Base-by-base conservation (phyloP, 1,139 yeast genomes). In the Barnettozyma hawaiiensis region DNA sequence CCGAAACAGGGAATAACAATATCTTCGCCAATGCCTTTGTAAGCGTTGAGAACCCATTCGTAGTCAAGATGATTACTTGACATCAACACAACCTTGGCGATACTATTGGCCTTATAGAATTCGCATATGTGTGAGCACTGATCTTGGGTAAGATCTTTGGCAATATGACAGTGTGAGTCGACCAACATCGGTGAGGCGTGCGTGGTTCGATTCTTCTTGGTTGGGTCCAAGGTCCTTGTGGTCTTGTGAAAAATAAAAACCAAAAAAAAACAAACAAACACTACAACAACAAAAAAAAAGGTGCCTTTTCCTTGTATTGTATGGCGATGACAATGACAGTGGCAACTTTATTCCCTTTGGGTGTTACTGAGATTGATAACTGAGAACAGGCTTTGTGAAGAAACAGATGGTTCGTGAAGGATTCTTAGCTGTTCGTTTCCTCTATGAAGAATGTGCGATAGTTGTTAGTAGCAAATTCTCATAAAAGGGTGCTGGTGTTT, bases 161-260 rank as follows among this genome's bases (percentile, higher is more conserved):
- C 57, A 10, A 75, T 62, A 58, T 82, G 90, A 55, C 90, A 82
- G 54, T 82, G 90, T 1, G 84, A 77, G 61, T 82, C 90, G 20
- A 42, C 68, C 7, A 66, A 19, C 43, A 40, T 40, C 8, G 15
- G 4, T n/a, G n/a, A n/a, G n/a, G n/a, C n/a, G n/a, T n/a, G n/a
- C n/a, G n/a, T n/a, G n/a, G n/a, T n/a, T n/a, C n/a, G n/a, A n/a
- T n/a, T n/a, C n/a, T n/a, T n/a, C n/a, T n/a, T n/a, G n/a, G n/a
- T n/a, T n/a, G n/a, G n/a, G n/a, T n/a, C n/a, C n/a, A n/a, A n/a
- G n/a, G n/a, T n/a, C n/a, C n/a, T n/a, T n/a, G n/a, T n/a, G n/a
- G n/a, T n/a, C n/a, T n/a, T n/a, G n/a, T n/a, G n/a, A n/a, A n/a
- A n/a, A n/a, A n/a, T n/a, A n/a, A n/a, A n/a, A n/a, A n/a, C n/a